Evolutionary conservation across 371 early-diverging fungal genomes (phyloP), one percentile per base, ranked within the genome.

Genomic region (Dichotomocladium elegans): DNA sequence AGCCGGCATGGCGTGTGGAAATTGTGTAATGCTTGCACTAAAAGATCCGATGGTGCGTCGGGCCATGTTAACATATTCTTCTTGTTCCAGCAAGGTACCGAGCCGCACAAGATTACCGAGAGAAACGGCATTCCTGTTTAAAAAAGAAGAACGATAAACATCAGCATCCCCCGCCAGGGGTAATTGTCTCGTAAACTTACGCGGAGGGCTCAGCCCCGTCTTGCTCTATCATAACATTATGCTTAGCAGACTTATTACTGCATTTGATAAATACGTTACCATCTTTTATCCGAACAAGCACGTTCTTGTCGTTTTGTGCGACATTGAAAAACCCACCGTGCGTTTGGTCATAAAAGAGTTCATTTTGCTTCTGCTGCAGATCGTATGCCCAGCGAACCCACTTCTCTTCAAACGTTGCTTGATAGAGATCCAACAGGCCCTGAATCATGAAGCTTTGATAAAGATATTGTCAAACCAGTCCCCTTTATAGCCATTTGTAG

Each of bases 181-280:
- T n/a, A n/a, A n/a, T 25, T 24, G 26, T 40, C 3, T 19, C n/a
- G 14, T 42, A 14, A 25, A 55, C 70, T 58, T 62, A 74, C 70
- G 79, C 63, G 14, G 84, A 74, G 21, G 86, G 86, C 53, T 86
- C 86, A 0, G 86, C 84, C 22, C 84, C 84, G 59, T 86, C 86
- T 58, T 82, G 79, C 46, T 82, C 86, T 79, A 41, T 8, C 31
- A 44, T 25, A 45, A n/a, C 27, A 45, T 21, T 40, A 47, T 0
- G 7, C 26, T 8, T 3, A 43, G 14, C 19, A 1, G 4, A 0
- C 11, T 14, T 25, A 43, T 4, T 22, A 43, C 5, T 8, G 4
- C 9, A 6, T 25, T 22, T 17, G 5, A 24, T 21, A 5, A 22
- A 2, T 21, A 25, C 43, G 42, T 66, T 58, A 77, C 81, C 80